Evolutionary conservation across 129 eudicot species (phyloP), one percentile per base, ranked within the genome.

Genomic region (Artemisia argyi): DNA sequence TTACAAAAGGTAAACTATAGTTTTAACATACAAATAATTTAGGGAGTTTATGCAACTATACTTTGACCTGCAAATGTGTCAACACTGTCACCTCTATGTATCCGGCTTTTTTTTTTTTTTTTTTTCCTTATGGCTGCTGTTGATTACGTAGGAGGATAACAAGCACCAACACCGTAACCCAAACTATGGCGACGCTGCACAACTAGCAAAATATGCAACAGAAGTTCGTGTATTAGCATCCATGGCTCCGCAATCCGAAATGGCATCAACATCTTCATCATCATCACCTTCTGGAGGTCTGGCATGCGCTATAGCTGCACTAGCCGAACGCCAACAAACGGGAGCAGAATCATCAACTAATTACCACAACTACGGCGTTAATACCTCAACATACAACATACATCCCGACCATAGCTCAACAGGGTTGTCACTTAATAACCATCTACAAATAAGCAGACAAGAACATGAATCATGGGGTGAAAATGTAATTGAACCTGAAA

Each of bases 241-340:
- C 78, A 69, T 82, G 59, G 79, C 81, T 61, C 83, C 79, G 58
- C 78, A 73, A 50, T 80, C 86, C 0, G 77, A 19, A 26, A 65
- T 76, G 20, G 82, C 78, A 65, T 82, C 77, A 20, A 69, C 91
- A 50, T 60, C 82, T 15, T 77, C 92, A 15, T 77, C 92, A 14
- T 79, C 93, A 8, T 87, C 98, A 14, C 95, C 96, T 68, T 87
- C 96, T 16, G 90, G 96, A 28, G 96, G 98, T 56, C 98, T 91
- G 30, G 97, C 97, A 3, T 88, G 96, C 17, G 97, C 96, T 22
- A 79, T 91, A 22, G 93, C 97, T 15, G 88, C 96, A 69, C 89
- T 91, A 0, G 97, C 96, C 1, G 96, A 91, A 76, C 89, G 91
- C 51, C 97, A 86, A 59, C 96, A 87, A 61, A 69, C 20, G 17